These are phyloP conservation scores for Corrigiola litoralis DNA, from an alignment of 179 eudicot species.

Conservation along the genomic window DNA sequence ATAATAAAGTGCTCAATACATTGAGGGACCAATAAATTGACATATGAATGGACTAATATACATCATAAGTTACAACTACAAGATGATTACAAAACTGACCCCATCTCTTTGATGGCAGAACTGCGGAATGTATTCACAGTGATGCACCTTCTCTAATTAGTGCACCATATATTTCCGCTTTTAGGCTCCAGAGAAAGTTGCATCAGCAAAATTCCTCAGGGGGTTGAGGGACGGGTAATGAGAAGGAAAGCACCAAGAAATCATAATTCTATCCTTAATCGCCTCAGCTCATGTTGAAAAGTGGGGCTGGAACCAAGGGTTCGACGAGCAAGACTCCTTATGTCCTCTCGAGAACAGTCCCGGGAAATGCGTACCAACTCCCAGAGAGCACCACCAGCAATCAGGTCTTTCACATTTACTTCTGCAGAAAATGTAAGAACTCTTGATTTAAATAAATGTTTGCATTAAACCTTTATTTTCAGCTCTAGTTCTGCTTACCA, in stretches of 20 bases:
- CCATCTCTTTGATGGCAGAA: slow-evolving; percentile 1
- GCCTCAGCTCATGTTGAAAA: slow-evolving; percentile 66
- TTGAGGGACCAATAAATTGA: background rate
- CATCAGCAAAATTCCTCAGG: background rate
- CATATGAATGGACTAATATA: slow-evolving; percentile 6
- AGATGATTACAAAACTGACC: slow-evolving; percentile 22
- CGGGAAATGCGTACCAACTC: slow-evolving; percentile 93
- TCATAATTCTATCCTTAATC: slow-evolving; percentile 60
- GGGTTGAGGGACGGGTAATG: background rate
- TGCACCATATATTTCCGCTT: background rate
- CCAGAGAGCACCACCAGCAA: slow-evolving; percentile 98
- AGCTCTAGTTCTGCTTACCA: slow-evolving; percentile 37
- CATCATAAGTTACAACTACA: slow-evolving; percentile 23
- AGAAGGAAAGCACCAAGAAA: background rate
- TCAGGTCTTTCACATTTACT: slow-evolving; percentile 84
- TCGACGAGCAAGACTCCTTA: slow-evolving; percentile 73
- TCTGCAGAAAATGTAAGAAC: slow-evolving; percentile 37
- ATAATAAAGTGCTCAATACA: background rate
- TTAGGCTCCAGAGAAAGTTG: background rate
- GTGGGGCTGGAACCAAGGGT: slow-evolving; percentile 72
- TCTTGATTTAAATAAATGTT: background rate
- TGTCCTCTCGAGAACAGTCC: slow-evolving; percentile 93
- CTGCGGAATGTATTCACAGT: background rate
- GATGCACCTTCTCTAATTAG: background rate
- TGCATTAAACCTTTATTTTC: background rate